Base-by-base conservation (phyloP, 2,329 filamentous ascomycete species). In the Graphilbum sp. region DNA sequence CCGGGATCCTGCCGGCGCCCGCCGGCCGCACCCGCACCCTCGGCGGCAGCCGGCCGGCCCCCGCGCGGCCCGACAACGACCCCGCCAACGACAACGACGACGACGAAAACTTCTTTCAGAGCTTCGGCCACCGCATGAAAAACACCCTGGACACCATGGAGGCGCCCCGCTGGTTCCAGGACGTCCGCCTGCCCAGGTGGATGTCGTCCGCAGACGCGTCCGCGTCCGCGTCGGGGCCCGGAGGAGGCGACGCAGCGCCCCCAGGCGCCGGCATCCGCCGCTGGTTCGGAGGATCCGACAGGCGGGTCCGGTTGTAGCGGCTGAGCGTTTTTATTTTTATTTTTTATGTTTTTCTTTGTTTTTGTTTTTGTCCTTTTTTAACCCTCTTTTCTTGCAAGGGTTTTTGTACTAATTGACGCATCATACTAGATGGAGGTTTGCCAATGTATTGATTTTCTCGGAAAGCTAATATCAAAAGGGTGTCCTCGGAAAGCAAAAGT, bases 61-160 rank as follows among this genome's bases (percentile, higher is more conserved):
- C 18, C n/a, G 27, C 30, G 23, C 36, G 18, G 33, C 49, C 25
- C 34, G 55, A 21, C 46, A 57, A 29, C 1, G 69, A 72, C n/a
- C 66, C 72, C 1, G 78, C 82, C 24, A 76, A 86, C 13, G 82
- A 85, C 39, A 84, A 78, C n/a, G 66, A 72, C 1, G 78, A 82
- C 24, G 76, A 86, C 13, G 82, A 85, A 39, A 84, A 78, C 46
- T 84, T 94, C 55, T 86, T 96, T 51, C 72, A 82, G 46, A 78
- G 79, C 25, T 75, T 96, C 43, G 76, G 82, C 0, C 82, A 92
- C 52, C 70, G 88, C 27, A 77, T 98, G 49, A 82, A 78, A 57
- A 98, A 98, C 52, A 96, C 90, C 0, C 74, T 96, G 37, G 88
- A 96, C 43, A 80, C 75, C 0, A 69, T 85, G 2, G 79, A 86